Base-by-base conservation (phyloP, 2,329 filamentous ascomycete species). In the Mollisia scopiformis region DNA sequence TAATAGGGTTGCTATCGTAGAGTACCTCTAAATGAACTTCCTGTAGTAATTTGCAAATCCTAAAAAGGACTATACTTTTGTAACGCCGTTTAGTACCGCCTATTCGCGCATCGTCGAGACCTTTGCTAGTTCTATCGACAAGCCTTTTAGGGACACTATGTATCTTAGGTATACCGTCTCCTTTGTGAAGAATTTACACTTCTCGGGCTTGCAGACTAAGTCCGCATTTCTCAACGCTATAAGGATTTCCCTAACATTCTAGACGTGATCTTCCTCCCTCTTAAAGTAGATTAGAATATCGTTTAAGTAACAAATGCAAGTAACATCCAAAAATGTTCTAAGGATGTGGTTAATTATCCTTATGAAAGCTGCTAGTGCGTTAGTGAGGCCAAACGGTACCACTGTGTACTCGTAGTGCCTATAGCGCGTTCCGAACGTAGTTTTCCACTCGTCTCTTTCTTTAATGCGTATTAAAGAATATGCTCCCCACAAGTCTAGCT, bases 351-450 rank as follows among this genome's bases (percentile, higher is more conserved):
- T 64, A 28, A 66, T 65, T 52, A 61, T 57, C 27, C 30, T 28
- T 37, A 68, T 30, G 57, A 63, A 62, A 30, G 59, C 61, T 27
- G 49, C 62, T 25, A 52, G 62, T 43, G 57, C 60, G 51, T 71
- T 72, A 16, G 58, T 62, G 19, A 72, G 41, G 11, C 72, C 56
- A 66, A 75, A 74, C 1, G 62, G 63, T 53, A 69, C 73, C 1
- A 74, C 64, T 21, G 61, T n/a, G 30, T 70, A 75, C 53, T 75
- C 56, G 59, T 66, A 75, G 1, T 69, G 59, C 14, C 67, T 59
- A 54, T 16, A 50, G 13, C 6, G 16, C 4, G 30, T 49, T 35
- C 13, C n/a, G 30, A 57, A 57, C 25, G 31, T 30, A n/a, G 16
- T 57, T 37, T 57, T 57, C 30, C 30, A 33, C 30, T 57, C 23